Evolutionary conservation across 805 yeast genomes (phyloP), one percentile per base, ranked within the genome.

Genomic region (Lipomyces kockii): DNA sequence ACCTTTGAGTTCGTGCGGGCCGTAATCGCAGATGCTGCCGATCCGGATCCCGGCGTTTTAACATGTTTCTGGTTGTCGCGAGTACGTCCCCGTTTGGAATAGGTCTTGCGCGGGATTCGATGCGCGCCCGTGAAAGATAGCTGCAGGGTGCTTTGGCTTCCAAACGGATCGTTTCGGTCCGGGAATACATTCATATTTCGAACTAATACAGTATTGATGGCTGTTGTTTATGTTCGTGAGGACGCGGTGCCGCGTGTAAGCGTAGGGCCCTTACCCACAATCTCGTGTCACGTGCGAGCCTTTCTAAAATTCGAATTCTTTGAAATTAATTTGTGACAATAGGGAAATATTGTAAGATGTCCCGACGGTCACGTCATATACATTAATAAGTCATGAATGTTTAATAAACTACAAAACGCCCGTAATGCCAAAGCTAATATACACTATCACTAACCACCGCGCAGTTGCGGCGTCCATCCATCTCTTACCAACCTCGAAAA

Each of bases 121-220:
- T 52, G 55, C 25, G 55, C 55, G 17, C n/a, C 25, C 3, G 55
- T 52, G 20, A 52, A 52, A 2, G 55, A 52, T 8, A 4, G n/a
- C 7, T 52, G 55, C 27, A 52, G 55, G 3, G 34, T 43, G 20
- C 49, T 25, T 22, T 52, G 34, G 55, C 34, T 25, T 52, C 34
- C 55, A 22, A 52, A 52, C 8, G 55, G 55, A 25, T 52, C 55
- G 29, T 52, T 29, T 52, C 55, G 55, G 34, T 52, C 55, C 34
- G 55, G 55, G 34, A 52, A 52, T 11, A 52, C 34, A 22, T 52
- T 52, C 55, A 52, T 52, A 4, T 14, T 52, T 37, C 39, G 39
- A 37, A 14, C 34, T 52, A 43, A 8, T n/a, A 43, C 8, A n/a
- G 9, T n/a, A n/a, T n/a, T 43, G 22, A 43, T 43, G 2, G 8